Conservation (phyloP, 495 filamentous ascomycete genomes). For the Aspergillus egyptiacus region DNA sequence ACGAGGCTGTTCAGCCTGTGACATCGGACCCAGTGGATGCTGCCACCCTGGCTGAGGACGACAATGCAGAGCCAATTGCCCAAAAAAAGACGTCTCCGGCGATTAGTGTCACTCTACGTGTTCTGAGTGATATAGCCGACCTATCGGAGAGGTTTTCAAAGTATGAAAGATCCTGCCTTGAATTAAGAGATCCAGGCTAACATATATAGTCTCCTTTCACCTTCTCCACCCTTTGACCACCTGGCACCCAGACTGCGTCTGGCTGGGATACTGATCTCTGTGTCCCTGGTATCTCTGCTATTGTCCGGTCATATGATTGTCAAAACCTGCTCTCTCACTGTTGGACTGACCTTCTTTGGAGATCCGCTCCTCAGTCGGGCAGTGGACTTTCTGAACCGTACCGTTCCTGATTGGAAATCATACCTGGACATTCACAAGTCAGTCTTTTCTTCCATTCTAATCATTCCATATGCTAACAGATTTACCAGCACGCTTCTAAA, state of each 20-base stretch:
- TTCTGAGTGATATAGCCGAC: constrained; percentile 66
- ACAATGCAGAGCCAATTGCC: constrained; percentile 67
- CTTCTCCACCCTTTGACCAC: constrained; percentile 68
- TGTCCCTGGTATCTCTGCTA: constrained; percentile 54
- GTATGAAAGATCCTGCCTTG: too few species aligned
- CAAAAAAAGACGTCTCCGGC: constrained; percentile 70
- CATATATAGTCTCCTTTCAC: constrained; percentile 57
- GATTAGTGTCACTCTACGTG: constrained; percentile 71
- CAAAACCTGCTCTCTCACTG: constrained; percentile 54
- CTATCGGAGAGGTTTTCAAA: constrained; percentile 77
- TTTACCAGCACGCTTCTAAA: constrained; percentile 60
- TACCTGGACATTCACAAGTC: constrained; percentile 64
- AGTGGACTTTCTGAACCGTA: constrained; percentile 56
- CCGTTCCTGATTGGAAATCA: constrained; percentile 71
- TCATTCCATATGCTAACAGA: constrained; percentile 26
- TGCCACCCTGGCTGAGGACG: neutral
- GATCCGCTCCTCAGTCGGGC: constrained; percentile 65
- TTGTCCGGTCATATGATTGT: constrained; percentile 64
- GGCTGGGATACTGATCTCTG: constrained; percentile 51
- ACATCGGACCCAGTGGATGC: constrained; percentile 52
- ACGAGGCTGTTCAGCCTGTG: neutral
- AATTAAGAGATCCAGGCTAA: too few species aligned
- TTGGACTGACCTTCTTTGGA: constrained; percentile 72
- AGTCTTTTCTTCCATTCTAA: constrained; percentile 5
- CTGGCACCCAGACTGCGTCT: constrained; percentile 57